Evolutionary conservation across 1,284 basidiomycete species (phyloP), one percentile per base, ranked within the genome.

Genomic region (Heterobasidion occidentale): DNA sequence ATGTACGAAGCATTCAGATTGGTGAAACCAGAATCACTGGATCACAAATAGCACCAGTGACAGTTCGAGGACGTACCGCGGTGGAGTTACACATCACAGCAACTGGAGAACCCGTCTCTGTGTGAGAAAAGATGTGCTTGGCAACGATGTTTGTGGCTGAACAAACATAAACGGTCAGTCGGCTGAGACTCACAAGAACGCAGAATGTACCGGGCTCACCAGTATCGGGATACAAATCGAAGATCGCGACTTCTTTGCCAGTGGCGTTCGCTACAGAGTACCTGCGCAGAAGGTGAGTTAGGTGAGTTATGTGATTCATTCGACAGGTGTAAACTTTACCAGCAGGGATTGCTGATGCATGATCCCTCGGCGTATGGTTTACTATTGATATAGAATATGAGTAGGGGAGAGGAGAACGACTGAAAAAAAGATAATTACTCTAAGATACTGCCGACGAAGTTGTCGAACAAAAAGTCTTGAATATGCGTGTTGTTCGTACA

Each of bases 331-430:
- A 14, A 46, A 53, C 17, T 60, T 33, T 56, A 70, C 80, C 80
- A 84, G 67, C 81, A 84, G 3, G 81, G 81, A 63, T 83, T 77
- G 19, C 65, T 74, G 19, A 84, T 67, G 60, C 82, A 84, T 1
- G 76, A 77, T 12, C 81, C 81, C 66, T 85, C 83, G 36, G 80
- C 74, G 60, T 53, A 46, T 12, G 42, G 52, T 34, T 20, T 45
- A 15, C 52, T 53, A 36, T 17, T 4, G 4, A 50, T 7, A 34
- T 27, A 20, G 14, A 27, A 27, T 27, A 27, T 27, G 27, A 27
- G 27, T 27, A 27, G 27, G 27, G 27, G 27, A 27, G 27, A 27
- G 3, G 27, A 5, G 27, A 27, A 27, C 3, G 27, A 6, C 35
- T 11, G 9, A 19, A 45, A 11, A 11, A 11, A 20, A 17, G 33